Conservation (phyloP, 177 flowering plant genomes). For the Telopea speciosissima region DNA sequence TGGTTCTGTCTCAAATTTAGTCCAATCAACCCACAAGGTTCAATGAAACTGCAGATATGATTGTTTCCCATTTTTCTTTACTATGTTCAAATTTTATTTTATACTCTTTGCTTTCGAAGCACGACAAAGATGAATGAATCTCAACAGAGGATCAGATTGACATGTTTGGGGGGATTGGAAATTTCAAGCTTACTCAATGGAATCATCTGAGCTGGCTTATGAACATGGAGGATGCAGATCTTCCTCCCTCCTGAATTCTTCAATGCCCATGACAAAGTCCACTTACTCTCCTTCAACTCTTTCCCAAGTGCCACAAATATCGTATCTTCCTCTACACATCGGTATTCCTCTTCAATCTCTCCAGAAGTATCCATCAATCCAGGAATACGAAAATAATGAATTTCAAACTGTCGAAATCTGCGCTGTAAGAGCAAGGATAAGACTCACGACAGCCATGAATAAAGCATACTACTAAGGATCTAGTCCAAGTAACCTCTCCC, state of each 20-base stretch:
- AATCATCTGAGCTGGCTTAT: conserved; percentile 44
- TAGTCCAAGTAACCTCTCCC: neutral
- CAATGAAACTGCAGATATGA: too few relatives aligned
- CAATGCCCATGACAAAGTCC: conserved; percentile 40
- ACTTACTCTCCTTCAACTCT: conserved; percentile 41
- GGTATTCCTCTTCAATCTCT: conserved; percentile 21
- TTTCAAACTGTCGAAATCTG: conserved; percentile 2
- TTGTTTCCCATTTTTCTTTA: too few relatives aligned
- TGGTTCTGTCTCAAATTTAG: too few relatives aligned
- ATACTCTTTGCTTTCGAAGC: too few relatives aligned
- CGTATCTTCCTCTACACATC: conserved; percentile 25
- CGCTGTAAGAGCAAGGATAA: conserved; percentile 10
- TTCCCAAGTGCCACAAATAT: conserved; percentile 58
- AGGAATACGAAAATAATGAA: conserved; percentile 7
- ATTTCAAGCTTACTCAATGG: conserved; percentile 14
- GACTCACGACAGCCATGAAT: conserved; percentile 35
- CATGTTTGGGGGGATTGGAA: neutral
- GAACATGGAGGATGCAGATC: conserved; percentile 59
- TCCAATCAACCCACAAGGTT: too few relatives aligned
- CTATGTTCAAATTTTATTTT: too few relatives aligned
- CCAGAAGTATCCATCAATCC: conserved; percentile 16
- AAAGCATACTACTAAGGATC: neutral
- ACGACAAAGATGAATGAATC: neutral
- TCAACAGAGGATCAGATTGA: neutral
- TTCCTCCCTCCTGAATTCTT: conserved; percentile 41